Evolutionary conservation across 192 early-diverging fungal species (phyloP), one percentile per base, ranked within the genome.

Genomic region (Coemansia sp.): DNA sequence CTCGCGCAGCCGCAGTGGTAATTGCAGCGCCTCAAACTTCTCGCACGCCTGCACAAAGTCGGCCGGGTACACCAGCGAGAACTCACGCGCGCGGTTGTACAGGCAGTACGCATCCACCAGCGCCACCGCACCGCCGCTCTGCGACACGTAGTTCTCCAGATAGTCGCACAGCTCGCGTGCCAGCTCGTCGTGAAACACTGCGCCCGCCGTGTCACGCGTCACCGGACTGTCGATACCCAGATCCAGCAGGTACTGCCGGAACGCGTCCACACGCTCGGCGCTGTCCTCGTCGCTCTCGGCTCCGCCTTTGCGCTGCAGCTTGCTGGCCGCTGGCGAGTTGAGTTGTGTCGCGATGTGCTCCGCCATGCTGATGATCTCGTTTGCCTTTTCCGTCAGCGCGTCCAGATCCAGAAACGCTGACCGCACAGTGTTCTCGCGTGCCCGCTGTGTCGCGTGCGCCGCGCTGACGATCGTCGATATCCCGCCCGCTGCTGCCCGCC

Each of bases 51-150:
- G 90, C 54, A 87, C 86, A 59, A 99, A 85, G 82, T 99, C 96
- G n/a, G 91, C 85, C 6, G 96, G 96, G 0, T 95, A 99, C 17
- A 99, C 90, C 10, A 96, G 84, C 22, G 93, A 91, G 77, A 74
- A 68, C 56, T 95, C 95, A 52, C 96, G 88, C 6, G 95, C 96
- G 4, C 94, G 89, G 72, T 99, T 99, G 72, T 93, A 96, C 45
- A 99, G 68, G 69, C 95, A 97, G 75, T 96, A 99, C 8, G 95
- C 83, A 66, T 97, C 96, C 5, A 91, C 88, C 1, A 99, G 78
- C 20, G 93, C 76, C 73, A 94, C 91, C 28, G 94, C 93, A 2
- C 88, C 90, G 45, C 87, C 86, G 45, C 86, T 65, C 16, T 84
- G 81, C 20, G 79, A 72, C 11, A 96, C 77, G 25, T 93, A 78